Evolutionary conservation across 2,329 filamentous ascomycete genomes (phyloP), one percentile per base, ranked within the genome.

Genomic region (Sporothrix dimorphospora): DNA sequence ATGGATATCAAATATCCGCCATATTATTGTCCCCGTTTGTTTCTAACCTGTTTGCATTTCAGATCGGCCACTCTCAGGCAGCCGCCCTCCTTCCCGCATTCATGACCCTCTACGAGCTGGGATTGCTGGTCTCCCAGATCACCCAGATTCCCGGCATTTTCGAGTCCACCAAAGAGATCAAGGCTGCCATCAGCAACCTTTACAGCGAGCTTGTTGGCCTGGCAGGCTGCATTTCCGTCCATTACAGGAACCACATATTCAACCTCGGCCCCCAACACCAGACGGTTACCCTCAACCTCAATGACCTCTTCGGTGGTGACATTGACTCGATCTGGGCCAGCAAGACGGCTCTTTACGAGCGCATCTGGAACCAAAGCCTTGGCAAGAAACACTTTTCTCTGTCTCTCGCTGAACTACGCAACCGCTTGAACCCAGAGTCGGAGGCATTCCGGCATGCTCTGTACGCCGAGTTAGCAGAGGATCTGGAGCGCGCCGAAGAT

Each of bases 31-130:
- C 27, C 7, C 19, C 21, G 16, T 16, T 24, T 21, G 6, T 24
- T 19, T 27, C 11, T 66, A 9, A 53, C 34, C 12, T 24, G 3
- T n/a, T 12, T 7, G 3, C 3, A 7, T 5, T 12, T 5, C 12
- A 83, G 81, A 80, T 83, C 51, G 81, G 81, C 0, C 80, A 81
- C 42, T 74, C 77, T 5, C 81, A 83, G 73, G 81, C 81, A 8
- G 76, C 78, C 24, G 80, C 81, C 1, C 77, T 83, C 3, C 75
- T 81, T 3, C 81, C 82, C 0, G 82, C 81, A 0, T 83, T 83
- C 72, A 78, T 80, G 34, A 79, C 80, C 0, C 73, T 83, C 0
- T 81, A 83, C 63, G 81, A 83, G 71, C 77, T 83, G 1, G 80
- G 79, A 1, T 77, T 82, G 67, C 75, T 83, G 4, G 79, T 83